Base-by-base conservation (phyloP, 2,329 filamentous ascomycete genomes). In the Chrysoporthe cubensis region DNA sequence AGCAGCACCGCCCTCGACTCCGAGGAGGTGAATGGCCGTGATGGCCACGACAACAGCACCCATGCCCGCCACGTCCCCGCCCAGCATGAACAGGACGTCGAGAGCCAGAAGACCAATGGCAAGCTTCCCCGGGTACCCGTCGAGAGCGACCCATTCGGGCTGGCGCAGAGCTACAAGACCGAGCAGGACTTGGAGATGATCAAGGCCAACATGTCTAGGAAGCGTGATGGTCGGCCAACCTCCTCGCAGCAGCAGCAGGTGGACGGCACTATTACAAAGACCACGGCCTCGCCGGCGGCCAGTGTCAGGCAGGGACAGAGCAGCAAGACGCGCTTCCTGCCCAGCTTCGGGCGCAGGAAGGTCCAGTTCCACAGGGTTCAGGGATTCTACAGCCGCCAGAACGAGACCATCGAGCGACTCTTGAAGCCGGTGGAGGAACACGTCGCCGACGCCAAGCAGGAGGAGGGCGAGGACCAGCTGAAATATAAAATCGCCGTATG, bases 391-490 rank as follows among this genome's bases (percentile, higher is more conserved):
- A 87, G 93, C 77, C 85, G 85, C 42, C 95, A 99, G 77, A 99
- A 99, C 77, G 92, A 94, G 77, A 94, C 93, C 74, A 99, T 99
- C 72, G 89, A 97, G 81, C 88, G 93, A 13, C 87, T 97, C 80
- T 85, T 98, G 72, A 97, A 97, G 81, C 90, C 92, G 2, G 95
- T 98, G 2, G 93, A 97, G 75, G 93, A 97, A 76, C 96, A 98
- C 80, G 85, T 91, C 21, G 89, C 90, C 46, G 90, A 93, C 60
- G 94, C 94, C 46, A 90, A 88, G 71, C 91, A 96, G 73, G 88
- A 94, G 76, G 89, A 91, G 68, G 89, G 88, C 68, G 91, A 94
- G 43, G 95, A 96, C 76, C 91, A 95, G 70, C 80, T 97, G 73
- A 90, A 91, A 75, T 90, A 87, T 80, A 87, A 87, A 74, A 91